Evolutionary conservation across 2,329 filamentous ascomycete species (phyloP), one percentile per base, ranked within the genome.

Genomic region (Thermomyces lanuginosus): DNA sequence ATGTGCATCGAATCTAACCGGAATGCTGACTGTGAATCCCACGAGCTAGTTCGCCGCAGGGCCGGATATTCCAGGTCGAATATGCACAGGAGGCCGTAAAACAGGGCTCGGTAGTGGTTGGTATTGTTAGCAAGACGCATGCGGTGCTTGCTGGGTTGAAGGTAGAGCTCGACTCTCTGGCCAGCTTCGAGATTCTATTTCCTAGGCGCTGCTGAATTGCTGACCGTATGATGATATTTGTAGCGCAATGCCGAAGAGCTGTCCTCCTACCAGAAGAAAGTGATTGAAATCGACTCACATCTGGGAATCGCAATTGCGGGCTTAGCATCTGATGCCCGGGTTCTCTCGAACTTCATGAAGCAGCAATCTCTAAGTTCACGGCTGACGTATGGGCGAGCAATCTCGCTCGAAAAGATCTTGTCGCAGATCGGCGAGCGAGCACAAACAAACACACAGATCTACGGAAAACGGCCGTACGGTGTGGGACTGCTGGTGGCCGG

Each of bases 271-370:
- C 89, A 98, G 64, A 93, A 93, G 71, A 98, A 98, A 66, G 75
- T 98, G 52, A 93, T 98, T 58, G 72, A 76, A 45, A 76, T 98
- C 60, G 89, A 98, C 58, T 80, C 86, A 46, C 89, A 98, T 59
- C 76, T 89, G 45, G 89, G 84, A 42, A 75, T 98, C 47, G 83
- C 86, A 46, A 91, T 98, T 46, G 89, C 89, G 41, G 89, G 89
- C 44, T 80, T 98, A 36, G 89, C 89, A 41, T 93, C 86, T 32
- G 89, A 98, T 58, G 89, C 86, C 51, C 89, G 89, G 49, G 89
- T 98, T 44, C 83, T 98, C 44, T 93, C 84, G 66, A 98, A 98
- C 72, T 98, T 93, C 66, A 95, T 98, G 86, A 95, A 93, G 66
- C 83, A 92, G 62, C 89, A 95, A 63, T 92, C 82, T 37, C 81